phyloP scores from a whole-genome alignment of 805 yeast genomes.

The Candida michaelii region DNA sequence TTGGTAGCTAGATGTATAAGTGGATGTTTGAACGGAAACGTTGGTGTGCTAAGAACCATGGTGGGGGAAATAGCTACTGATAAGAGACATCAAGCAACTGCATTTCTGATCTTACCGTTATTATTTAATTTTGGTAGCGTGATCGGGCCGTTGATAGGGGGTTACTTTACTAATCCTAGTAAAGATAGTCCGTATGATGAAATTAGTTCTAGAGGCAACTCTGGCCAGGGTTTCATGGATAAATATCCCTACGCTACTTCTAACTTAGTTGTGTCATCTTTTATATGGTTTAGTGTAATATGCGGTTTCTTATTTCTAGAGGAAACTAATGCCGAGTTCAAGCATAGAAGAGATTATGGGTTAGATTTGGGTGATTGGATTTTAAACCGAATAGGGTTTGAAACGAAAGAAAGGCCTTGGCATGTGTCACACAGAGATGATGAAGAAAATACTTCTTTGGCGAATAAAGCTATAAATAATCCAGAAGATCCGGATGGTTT shows the following conservation, averaged over 20 bases:
- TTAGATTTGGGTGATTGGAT: slow-evolving; percentile 37
- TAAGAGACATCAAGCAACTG: slow-evolving; percentile 58
- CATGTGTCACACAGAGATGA: slow-evolving; percentile 2
- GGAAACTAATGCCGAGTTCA: slow-evolving; percentile 29
- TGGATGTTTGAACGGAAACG: slow-evolving; percentile 62
- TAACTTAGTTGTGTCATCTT: slow-evolving; percentile 31
- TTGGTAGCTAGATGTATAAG: slow-evolving; percentile 49
- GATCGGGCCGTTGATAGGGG: slow-evolving; percentile 58
- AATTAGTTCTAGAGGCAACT: neutral
- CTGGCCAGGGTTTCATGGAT: too few relatives aligned
- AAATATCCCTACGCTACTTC: slow-evolving; percentile 38
- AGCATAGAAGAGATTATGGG: slow-evolving; percentile 26
- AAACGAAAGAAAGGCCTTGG: slow-evolving; percentile 32
- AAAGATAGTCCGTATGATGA: slow-evolving; percentile 18
- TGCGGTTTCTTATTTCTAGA: slow-evolving; percentile 35
- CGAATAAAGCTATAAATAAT: neutral
- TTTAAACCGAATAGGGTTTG: slow-evolving; percentile 23
- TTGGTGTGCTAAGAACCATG: slow-evolving; percentile 59
- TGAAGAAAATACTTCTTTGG: slow-evolving; percentile 6
- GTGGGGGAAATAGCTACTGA: slow-evolving; percentile 61
- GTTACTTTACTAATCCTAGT: slow-evolving; percentile 47
- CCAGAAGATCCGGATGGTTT: slow-evolving; percentile 5
- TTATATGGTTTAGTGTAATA: slow-evolving; percentile 24
- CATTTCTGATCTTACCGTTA: slow-evolving; percentile 59
- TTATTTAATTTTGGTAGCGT: slow-evolving; percentile 60